phyloP scores from a whole-genome alignment of 1,139 yeast genomes.

The Maudiozyma humilis region DNA sequence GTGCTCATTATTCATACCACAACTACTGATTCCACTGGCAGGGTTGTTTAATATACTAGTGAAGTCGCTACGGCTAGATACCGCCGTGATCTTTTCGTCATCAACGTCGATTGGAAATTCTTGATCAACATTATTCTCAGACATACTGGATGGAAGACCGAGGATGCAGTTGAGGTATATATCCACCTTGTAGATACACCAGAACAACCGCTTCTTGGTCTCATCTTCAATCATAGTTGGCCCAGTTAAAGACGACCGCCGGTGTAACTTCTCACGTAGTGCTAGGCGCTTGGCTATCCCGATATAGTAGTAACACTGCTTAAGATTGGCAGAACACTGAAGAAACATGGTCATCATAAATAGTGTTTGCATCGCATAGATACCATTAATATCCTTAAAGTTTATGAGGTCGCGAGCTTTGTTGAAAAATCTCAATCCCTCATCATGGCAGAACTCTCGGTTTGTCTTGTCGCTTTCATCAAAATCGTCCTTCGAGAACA shows the following conservation, averaged over 20 bases:
- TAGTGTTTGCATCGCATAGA: constrained; percentile 67
- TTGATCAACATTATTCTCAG: constrained; percentile 76
- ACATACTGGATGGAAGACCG: constrained; percentile 57
- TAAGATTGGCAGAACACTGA: constrained; percentile 79
- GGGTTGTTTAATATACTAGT: constrained; percentile 9
- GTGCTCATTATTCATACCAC: constrained; percentile 74
- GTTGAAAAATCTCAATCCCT: constrained; percentile 73
- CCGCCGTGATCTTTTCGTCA: constrained; percentile 35
- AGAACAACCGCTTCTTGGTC: constrained; percentile 73
- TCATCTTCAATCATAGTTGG: constrained; percentile 61
- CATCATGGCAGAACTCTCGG: constrained; percentile 48
- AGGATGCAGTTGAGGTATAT: constrained; percentile 78
- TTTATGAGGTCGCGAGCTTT: constrained; percentile 76
- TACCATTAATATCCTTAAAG: constrained; percentile 51
- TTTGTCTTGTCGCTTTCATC: constrained; percentile 38
- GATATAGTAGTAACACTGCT: constrained; percentile 82
- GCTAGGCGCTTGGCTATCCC: constrained; percentile 84
- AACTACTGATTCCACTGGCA: constrained; percentile 41
- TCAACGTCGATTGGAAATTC: constrained; percentile 75
- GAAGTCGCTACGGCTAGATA: neutral
- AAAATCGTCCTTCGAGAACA: constrained; percentile 43
- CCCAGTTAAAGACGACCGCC: constrained; percentile 41
- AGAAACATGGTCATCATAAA: constrained; percentile 61
- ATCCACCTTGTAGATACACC: constrained; percentile 86
- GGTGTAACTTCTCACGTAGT: constrained; percentile 71